Evolutionary conservation across 768 basidiomycete genomes (phyloP).

Genomic region (Fibroporia radiculosa): DNA sequence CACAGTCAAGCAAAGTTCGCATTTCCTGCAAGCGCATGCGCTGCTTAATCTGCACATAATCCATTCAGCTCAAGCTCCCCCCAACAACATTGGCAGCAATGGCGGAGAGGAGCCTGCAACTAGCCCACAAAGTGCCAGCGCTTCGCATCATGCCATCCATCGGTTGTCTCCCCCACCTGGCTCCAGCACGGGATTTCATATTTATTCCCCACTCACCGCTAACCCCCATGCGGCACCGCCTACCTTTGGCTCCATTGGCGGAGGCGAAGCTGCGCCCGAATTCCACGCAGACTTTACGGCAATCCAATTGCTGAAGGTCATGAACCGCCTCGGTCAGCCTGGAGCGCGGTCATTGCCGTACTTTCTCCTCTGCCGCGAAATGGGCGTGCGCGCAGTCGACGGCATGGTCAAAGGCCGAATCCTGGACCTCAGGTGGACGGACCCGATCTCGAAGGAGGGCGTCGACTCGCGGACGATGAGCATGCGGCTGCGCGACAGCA

Average conservation of each 20-base stretch:
- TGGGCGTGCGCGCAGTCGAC: conserved; percentile 79
- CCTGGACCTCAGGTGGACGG: conserved; percentile 71
- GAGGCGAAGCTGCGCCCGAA: conserved; percentile 29
- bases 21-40: conserved; percentile 80
- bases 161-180: conserved; percentile 17
- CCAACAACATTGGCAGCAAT: conserved; percentile 18
- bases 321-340: conserved; percentile 65
- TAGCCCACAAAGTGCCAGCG: conserved; percentile 14
- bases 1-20: conserved; percentile 69
- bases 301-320: conserved; percentile 73
- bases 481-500: conserved; percentile 14
- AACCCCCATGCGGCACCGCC: conserved; percentile 19
- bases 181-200: conserved; percentile 24
- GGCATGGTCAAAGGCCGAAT: conserved; percentile 78
- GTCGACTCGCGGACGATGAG: conserved; percentile 22
- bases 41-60: conserved; percentile 83
- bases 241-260: conserved; percentile 7
- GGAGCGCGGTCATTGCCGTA: conserved; percentile 63
- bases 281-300: conserved; percentile 66
- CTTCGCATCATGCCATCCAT: conserved; percentile 16
- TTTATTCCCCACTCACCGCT: conserved; percentile 28
- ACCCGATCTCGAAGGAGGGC: conserved; percentile 52
- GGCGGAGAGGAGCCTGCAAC: conserved; percentile 18
- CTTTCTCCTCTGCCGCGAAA: conserved; percentile 73
- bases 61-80: conserved; percentile 61